phyloP scores from a whole-genome alignment of 805 yeast genomes.

The Candida ovalis region DNA sequence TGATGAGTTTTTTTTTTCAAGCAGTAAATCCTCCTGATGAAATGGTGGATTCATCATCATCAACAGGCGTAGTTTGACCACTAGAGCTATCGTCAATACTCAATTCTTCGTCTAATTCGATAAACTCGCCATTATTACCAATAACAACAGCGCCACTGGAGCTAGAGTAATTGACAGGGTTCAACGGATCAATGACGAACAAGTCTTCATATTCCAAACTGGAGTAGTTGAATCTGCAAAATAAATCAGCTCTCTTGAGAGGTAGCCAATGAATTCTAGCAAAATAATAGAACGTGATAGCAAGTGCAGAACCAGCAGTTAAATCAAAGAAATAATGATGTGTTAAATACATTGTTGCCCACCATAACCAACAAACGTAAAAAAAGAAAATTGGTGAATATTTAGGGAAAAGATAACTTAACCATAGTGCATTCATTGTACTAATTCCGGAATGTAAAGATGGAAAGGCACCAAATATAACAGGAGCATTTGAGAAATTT shows the following conservation, averaged over 20 bases:
- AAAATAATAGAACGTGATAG: conserved; percentile 63
- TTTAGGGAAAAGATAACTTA: conserved; percentile 75
- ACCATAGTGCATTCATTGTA: conserved; percentile 83
- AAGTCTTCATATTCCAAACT: conserved; percentile 34
- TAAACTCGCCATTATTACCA: conserved; percentile 1
- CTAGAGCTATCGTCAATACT: conserved; percentile 13
- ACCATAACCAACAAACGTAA: conserved; percentile 93
- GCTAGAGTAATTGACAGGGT: conserved; percentile 6
- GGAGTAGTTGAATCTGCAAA: conserved; percentile 69
- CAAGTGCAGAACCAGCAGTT: conserved; percentile 80
- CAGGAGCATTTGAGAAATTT: conserved; percentile 77
- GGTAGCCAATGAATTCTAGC: conserved; percentile 70
- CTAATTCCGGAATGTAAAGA: conserved; percentile 90
- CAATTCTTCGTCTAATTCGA: conserved; percentile 15
- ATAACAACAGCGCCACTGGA: not conserved
- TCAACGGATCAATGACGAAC: conserved; percentile 32
- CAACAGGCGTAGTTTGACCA: conserved; percentile 21
- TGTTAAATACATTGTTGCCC: conserved; percentile 97
- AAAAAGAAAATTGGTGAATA: conserved; percentile 56
- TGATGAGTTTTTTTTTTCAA: too few species aligned
- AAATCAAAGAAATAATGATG: conserved; percentile 93
- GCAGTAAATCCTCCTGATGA: conserved; percentile 18
- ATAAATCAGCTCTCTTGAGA: conserved; percentile 42
- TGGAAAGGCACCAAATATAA: conserved; percentile 75
- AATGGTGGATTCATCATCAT: conserved; percentile 13